Conservation (phyloP, 2,329 filamentous ascomycete species). For the Byssochlamys sp. region DNA sequence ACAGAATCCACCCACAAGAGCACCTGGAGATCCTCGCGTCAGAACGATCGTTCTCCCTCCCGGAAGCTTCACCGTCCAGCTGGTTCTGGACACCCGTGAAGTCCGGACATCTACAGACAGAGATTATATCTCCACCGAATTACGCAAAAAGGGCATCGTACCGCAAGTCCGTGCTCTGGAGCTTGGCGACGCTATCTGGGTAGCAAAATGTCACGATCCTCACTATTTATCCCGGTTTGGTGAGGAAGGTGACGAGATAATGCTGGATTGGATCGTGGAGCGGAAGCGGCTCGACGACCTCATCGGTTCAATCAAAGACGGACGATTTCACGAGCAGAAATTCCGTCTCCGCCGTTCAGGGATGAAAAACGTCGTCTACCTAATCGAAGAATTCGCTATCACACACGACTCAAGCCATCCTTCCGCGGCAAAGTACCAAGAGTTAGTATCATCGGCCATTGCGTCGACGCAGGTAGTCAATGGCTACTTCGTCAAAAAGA, state of each 20-base stretch:
- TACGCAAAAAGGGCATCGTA: conserved; percentile 55
- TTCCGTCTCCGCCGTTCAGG: conserved; percentile 65
- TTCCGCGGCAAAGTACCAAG: conserved; percentile 45
- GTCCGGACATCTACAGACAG: conserved; percentile 62
- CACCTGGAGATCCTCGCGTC: conserved; percentile 26
- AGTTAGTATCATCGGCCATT: conserved; percentile 62
- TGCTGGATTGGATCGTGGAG: conserved; percentile 72
- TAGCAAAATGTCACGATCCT: conserved; percentile 60
- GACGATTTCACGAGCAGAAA: conserved; percentile 75
- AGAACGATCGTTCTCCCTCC: conserved; percentile 54
- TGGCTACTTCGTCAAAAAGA: conserved; percentile 69
- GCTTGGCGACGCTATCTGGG: conserved; percentile 68
- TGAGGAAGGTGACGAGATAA: conserved; percentile 53
- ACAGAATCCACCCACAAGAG: neutral
- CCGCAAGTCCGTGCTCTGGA: conserved; percentile 61
- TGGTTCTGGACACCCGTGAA: conserved; percentile 67
- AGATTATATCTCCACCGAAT: conserved; percentile 65
- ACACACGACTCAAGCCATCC: conserved; percentile 41
- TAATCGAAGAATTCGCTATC: conserved; percentile 64
- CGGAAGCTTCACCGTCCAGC: conserved; percentile 59
- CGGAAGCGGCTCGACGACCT: conserved; percentile 72
- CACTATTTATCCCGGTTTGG: conserved; percentile 48
- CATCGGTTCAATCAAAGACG: conserved; percentile 70
- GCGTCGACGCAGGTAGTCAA: conserved; percentile 69
- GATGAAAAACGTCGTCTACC: conserved; percentile 66